Conservation (phyloP, 2,329 filamentous ascomycete species). For the Cladorrhinum sp. region DNA sequence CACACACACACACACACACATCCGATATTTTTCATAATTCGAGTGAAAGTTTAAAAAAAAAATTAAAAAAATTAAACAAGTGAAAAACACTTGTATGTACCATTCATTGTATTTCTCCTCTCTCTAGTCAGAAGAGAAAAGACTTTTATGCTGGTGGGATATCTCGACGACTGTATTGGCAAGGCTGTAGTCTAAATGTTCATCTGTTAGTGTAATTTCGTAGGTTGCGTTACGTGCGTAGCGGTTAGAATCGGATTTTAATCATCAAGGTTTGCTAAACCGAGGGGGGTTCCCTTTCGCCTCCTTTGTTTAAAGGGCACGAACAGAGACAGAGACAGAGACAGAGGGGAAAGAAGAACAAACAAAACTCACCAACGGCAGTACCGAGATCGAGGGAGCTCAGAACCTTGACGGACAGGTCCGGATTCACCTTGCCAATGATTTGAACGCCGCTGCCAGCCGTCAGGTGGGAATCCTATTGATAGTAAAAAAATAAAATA, state of each 20-base stretch:
- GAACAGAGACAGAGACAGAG: not conserved
- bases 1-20: too few species aligned
- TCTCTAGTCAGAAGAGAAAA: conserved; percentile 69
- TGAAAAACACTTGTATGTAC: too few species aligned
- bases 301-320: not conserved
- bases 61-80: too few species aligned
- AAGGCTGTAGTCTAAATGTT: conserved; percentile 65
- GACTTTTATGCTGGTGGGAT: conserved; percentile 74
- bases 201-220: not conserved
- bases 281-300: not conserved
- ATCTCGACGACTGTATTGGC: conserved; percentile 79
- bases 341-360: not conserved
- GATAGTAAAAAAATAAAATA: too few species aligned
- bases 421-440: conserved; percentile 75
- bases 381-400: conserved; percentile 67
- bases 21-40: too few species aligned
- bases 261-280: not conserved
- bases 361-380: conserved; percentile 48
- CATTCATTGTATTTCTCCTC: too few species aligned
- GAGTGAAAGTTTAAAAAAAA: too few species aligned
- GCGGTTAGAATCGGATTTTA: not conserved
- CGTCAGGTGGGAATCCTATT: conserved; percentile 66
- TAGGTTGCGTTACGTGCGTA: not conserved
- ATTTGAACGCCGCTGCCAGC: conserved; percentile 70
- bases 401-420: conserved; percentile 69